phyloP scores from a whole-genome alignment of 2,329 filamentous ascomycete species.

The Zymoseptoria pseudotritici region DNA sequence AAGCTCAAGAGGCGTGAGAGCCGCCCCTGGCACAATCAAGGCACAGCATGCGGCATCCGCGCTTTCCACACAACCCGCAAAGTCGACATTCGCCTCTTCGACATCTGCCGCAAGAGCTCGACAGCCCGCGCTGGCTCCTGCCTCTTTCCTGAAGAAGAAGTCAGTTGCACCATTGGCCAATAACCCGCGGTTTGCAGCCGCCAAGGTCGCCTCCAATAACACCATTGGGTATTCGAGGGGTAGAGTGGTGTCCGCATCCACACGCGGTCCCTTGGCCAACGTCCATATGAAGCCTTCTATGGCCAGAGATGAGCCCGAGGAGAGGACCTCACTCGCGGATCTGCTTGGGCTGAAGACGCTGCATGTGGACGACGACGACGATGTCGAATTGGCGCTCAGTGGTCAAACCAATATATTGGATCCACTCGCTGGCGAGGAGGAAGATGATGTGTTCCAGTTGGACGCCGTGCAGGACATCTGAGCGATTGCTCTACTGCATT shows the following conservation, averaged over 20 bases:
- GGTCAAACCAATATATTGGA: not conserved
- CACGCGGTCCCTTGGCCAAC: slow-evolving; percentile 24
- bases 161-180: slow-evolving; percentile 12
- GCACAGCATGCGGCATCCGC: slow-evolving; percentile 45
- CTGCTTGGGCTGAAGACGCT: slow-evolving; percentile 18
- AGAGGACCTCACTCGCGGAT: slow-evolving; percentile 17
- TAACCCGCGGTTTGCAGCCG: slow-evolving; percentile 50
- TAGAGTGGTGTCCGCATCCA: slow-evolving; percentile 44
- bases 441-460: slow-evolving; percentile 19
- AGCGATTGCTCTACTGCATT: not conserved
- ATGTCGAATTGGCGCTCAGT: slow-evolving; percentile 4
- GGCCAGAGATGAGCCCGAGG: slow-evolving; percentile 5
- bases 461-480: slow-evolving; percentile 15
- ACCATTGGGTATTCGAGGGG: slow-evolving; percentile 84
- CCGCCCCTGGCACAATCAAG: slow-evolving; percentile 44
- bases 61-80: slow-evolving; percentile 27
- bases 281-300: slow-evolving; percentile 12
- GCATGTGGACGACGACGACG: slow-evolving; percentile 14
- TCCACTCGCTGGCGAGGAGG: slow-evolving; percentile 7
- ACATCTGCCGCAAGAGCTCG: slow-evolving; percentile 35
- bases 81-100: slow-evolving; percentile 33
- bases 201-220: slow-evolving; percentile 63
- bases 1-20: slow-evolving; percentile 2
- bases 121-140: slow-evolving; percentile 25
- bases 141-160: slow-evolving; percentile 16